Evolutionary conservation across 2,329 filamentous ascomycete species (phyloP), one percentile per base, ranked within the genome.

Genomic region (Seiridium unicorne): DNA sequence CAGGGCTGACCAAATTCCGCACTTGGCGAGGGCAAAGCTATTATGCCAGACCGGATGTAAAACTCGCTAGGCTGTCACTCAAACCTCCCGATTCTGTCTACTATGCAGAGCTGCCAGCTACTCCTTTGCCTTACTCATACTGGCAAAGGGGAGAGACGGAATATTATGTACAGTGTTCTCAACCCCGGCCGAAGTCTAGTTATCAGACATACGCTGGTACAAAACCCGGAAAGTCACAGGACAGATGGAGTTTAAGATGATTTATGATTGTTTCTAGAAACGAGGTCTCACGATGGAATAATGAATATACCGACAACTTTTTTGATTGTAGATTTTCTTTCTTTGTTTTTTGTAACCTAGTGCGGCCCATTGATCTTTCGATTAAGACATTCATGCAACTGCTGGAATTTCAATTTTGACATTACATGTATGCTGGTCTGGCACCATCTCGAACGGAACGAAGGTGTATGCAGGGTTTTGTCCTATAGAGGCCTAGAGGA

Each of bases 61-160:
- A 31, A 31, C 13, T n/a, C 44, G 26, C 11, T 26, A 32, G 18
- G 9, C 11, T 32, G 47, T 26, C 47, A 9, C n/a, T 32, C 2
- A 32, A 32, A 9, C 10, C 18, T n/a, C 26, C 34, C 1, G 46
- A 47, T 8, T n/a, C 44, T n/a, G 46, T 44, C 3, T 35, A 13
- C 9, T 42, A n/a, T 34, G 47, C 44, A 36, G 60, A 62, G 54
- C 57, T 62, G 26, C 60, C 60, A 1, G 60, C 60, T 31, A 62
- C 60, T n/a, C 57, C 60, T 49, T 38, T 60, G 53, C 56, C 60
- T 11, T 49, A 44, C 35, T 59, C 42, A 7, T 55, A 51, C 44
- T 59, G 60, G 57, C 11, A 55, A 11, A 32, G 13, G 44, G 44
- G 2, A 40, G 32, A 35, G 3, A 31, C 13, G 8, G 9, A 34